Base-by-base conservation (phyloP, 2,329 filamentous ascomycete species). In the Cryphonectria nitschkei region DNA sequence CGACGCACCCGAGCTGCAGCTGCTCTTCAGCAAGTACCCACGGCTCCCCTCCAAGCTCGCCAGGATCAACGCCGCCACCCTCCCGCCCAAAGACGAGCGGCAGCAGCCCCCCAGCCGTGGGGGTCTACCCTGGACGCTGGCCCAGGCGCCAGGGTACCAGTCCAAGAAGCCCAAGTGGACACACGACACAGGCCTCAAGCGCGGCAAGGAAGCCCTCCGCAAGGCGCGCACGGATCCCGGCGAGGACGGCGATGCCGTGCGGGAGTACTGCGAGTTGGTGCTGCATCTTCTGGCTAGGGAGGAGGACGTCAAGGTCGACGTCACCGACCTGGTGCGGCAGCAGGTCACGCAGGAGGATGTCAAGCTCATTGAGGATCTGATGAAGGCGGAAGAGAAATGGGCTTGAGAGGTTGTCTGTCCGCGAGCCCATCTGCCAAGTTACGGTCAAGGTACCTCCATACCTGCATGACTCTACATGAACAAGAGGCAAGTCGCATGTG, bases 261-360 rank as follows among this genome's bases (percentile, higher is more conserved):
- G 86, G 67, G 89, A 90, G 78, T 92, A 89, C 75, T 86, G 85
- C 63, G 86, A 88, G 72, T 80, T 90, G 32, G 83, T 91, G 26
- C 75, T 85, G 64, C 81, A 84, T 69, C 78, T 89, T 46, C 80
- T 89, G 32, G 79, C 79, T 68, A 77, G 76, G 68, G 75, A 75
- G 19, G 77, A 79, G 50, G 76, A 75, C 32, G 74, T 74, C 9
- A 75, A 74, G 11, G 73, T 75, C 3, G 79, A 83, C 37, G 77
- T 81, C 9, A 78, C 80, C 8, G 79, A 79, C 8, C 60, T 82
- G 7, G 76, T 87, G 58, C 81, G 84, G 73, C 80, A 82, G 72
- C 82, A 87, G 73, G 76, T 85, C 22, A 81, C 80, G 2, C 79
- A 83, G 66, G 81, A 85, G 73, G 86, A 89, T 71, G 81, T 81